These are phyloP conservation scores for Gentiana dahurica DNA, from an alignment of 257 asterid species.

Conservation along the genomic window DNA sequence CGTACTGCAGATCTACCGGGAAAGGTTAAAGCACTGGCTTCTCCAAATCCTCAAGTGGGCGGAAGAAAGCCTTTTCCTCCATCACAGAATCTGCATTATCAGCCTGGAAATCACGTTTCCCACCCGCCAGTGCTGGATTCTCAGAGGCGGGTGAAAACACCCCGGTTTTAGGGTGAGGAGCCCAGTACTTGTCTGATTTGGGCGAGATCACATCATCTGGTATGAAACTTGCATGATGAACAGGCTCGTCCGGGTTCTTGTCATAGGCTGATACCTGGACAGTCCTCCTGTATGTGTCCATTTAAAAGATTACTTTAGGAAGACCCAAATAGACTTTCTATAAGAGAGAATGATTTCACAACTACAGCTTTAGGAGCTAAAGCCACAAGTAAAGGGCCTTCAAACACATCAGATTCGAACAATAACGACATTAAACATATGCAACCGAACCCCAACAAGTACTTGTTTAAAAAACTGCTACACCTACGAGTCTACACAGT, in stretches of 20 bases:
- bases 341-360: too few species aligned
- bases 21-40: slow-evolving; percentile 30
- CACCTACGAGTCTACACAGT: too few species aligned
- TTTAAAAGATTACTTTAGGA: neutral
- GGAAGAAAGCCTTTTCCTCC: slow-evolving; percentile 83
- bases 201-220: slow-evolving; percentile 49
- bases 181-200: slow-evolving; percentile 55
- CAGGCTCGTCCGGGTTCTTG: slow-evolving; percentile 67
- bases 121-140: neutral
- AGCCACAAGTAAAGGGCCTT: too few species aligned
- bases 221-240: slow-evolving; percentile 24
- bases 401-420: too few species aligned
- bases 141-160: slow-evolving; percentile 69
- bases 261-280: slow-evolving; percentile 71
- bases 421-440: too few species aligned
- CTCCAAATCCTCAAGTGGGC: slow-evolving; percentile 79
- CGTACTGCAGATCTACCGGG: neutral
- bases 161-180: slow-evolving; percentile 79
- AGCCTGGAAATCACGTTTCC: slow-evolving; percentile 6
- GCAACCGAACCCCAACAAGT: too few species aligned
- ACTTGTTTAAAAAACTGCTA: too few species aligned
- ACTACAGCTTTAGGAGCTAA: too few species aligned
- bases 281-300: slow-evolving; percentile 28
- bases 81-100: slow-evolving; percentile 34
- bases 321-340: too few species aligned